Evolutionary conservation across 306 rosid genomes (phyloP).

Genomic region (Prinsepia uniflora): DNA sequence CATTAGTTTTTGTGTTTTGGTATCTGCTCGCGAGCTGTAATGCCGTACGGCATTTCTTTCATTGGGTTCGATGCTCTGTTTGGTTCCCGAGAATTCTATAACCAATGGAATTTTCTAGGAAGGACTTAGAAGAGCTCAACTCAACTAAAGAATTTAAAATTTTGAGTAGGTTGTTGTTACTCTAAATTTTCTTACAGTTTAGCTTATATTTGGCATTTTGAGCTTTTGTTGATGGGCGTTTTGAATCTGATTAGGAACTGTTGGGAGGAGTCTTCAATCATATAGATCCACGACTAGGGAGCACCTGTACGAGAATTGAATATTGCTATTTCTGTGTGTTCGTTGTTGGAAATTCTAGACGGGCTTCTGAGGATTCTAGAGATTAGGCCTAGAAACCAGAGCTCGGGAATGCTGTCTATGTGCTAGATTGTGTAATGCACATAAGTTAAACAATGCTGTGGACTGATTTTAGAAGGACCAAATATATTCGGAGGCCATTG

Average conservation of each 20-base stretch:
- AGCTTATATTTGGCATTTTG: conserved; percentile 9
- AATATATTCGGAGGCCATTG: conserved; percentile 23
- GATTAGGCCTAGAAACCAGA: conserved; percentile 13
- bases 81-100: background rate
- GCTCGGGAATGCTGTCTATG: conserved; percentile 12
- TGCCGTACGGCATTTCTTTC: background rate
- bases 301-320: conserved; percentile 16
- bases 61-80: conserved; percentile 6
- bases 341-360: background rate
- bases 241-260: conserved; percentile 27
- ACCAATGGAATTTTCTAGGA: background rate
- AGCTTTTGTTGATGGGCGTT: conserved; percentile 15
- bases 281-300: conserved; percentile 21
- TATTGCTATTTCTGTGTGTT: conserved; percentile 15
- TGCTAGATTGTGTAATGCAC: conserved; percentile 23
- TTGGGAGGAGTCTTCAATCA: conserved; percentile 19
- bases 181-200: conserved; percentile 1
- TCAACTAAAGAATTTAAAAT: background rate
- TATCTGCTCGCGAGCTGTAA: background rate
- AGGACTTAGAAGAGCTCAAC: conserved; percentile 11
- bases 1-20: background rate
- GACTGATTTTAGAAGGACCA: conserved; percentile 26
- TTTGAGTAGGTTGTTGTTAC: background rate
- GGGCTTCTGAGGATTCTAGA: conserved; percentile 13
- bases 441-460: conserved; percentile 19